These are phyloP conservation scores for Ceratobasidium theobromae DNA, from an alignment of 1,284 basidiomycete genomes.

Conservation along the genomic window DNA sequence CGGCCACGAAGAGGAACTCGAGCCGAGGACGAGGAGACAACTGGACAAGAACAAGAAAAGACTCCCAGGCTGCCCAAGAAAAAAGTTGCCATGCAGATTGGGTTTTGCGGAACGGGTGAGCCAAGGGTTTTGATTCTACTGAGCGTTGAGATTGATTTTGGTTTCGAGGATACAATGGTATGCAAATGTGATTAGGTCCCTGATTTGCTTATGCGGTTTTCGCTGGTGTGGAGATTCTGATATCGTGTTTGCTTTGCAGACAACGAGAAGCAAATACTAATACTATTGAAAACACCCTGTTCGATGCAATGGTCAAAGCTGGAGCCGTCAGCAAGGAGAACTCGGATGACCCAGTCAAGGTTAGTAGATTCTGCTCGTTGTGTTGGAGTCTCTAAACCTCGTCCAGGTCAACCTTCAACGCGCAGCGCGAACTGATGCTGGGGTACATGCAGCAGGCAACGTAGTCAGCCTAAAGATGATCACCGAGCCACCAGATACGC, in stretches of 20 bases:
- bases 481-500: slow-evolving; percentile 59
- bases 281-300: slow-evolving; percentile 92
- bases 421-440: slow-evolving; percentile 94
- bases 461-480: slow-evolving; percentile 91
- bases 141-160: background rate
- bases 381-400: background rate
- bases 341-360: slow-evolving; percentile 87
- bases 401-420: slow-evolving; percentile 73
- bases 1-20: slow-evolving; percentile 27
- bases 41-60: slow-evolving; percentile 28
- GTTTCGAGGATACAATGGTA: slow-evolving; percentile 74
- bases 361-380: slow-evolving; percentile 41
- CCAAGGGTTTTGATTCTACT: background rate
- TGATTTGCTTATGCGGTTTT: background rate
- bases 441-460: slow-evolving; percentile 97
- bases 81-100: slow-evolving; percentile 69
- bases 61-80: slow-evolving; percentile 57
- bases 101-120: slow-evolving; percentile 66
- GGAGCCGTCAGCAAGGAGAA: slow-evolving; percentile 94
- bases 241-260: slow-evolving; percentile 48
- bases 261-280: slow-evolving; percentile 63
- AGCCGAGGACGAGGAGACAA: slow-evolving; percentile 33
- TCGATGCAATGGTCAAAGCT: slow-evolving; percentile 82
- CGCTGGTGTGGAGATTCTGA: background rate
- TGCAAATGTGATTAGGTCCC: slow-evolving; percentile 80